Conservation (phyloP, 2,329 filamentous ascomycete genomes). For the Clonostachys byssicola region DNA sequence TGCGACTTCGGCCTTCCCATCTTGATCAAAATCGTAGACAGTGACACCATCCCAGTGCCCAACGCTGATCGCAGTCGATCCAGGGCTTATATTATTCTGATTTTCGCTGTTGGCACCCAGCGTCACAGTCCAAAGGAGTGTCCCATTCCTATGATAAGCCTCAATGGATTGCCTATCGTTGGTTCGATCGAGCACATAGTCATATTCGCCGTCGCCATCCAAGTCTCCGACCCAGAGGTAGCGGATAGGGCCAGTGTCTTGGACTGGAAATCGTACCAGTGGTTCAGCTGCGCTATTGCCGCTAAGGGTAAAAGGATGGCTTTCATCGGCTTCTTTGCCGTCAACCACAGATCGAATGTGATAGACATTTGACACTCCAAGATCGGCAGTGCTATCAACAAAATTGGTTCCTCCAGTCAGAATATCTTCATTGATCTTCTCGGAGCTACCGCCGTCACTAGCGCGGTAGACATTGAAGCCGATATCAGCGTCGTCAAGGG, state of each 20-base stretch:
- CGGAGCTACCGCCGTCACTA: not conserved
- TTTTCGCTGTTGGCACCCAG: constrained; percentile 11
- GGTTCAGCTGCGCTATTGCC: not conserved
- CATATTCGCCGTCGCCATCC: constrained; percentile 12
- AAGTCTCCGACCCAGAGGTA: constrained; percentile 15
- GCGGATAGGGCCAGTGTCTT: constrained; percentile 8
- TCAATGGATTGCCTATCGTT: constrained; percentile 2
- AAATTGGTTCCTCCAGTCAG: not conserved
- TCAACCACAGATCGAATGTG: not conserved
- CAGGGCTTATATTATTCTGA: constrained; percentile 11
- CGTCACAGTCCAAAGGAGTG: constrained; percentile 10
- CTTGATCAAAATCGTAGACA: constrained; percentile 14
- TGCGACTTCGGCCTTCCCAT: constrained; percentile 12
- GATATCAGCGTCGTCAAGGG: not conserved
- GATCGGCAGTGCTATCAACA: not conserved
- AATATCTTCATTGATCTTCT: not conserved
- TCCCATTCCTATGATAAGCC: constrained; percentile 10
- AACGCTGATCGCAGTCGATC: constrained; percentile 9
- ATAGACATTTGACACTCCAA: not conserved
- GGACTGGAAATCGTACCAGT: constrained; percentile 9
- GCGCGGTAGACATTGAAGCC: not conserved
- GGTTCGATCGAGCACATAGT: constrained; percentile 12
- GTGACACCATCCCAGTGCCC: constrained; percentile 14
- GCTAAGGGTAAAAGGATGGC: not conserved
- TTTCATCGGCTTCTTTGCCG: not conserved